Conservation (phyloP, 2,329 filamentous ascomycete species). For the Fusarium graminum region DNA sequence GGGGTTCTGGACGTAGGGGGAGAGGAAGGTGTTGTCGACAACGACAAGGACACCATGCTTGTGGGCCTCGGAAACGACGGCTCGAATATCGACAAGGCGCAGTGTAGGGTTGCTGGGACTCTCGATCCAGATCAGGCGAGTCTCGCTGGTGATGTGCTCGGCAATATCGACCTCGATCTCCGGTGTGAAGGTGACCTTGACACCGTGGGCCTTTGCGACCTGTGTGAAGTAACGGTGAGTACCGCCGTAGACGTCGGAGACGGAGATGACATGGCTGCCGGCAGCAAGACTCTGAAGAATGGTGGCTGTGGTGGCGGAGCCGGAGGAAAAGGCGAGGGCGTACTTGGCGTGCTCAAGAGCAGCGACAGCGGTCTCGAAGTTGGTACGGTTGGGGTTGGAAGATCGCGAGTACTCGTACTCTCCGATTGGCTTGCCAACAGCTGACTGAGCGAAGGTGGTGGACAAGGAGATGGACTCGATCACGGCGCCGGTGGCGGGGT, state of each 20-base stretch:
- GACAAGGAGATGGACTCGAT: conserved; percentile 97
- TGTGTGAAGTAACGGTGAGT: conserved; percentile 99
- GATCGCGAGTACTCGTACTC: conserved; percentile 93
- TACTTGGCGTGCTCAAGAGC: conserved; percentile 93
- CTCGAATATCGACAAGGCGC: conserved; percentile 90
- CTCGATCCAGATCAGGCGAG: conserved; percentile 96
- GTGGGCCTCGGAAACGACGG: conserved; percentile 86
- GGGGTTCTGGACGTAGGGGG: conserved; percentile 96
- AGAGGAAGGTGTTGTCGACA: conserved; percentile 99
- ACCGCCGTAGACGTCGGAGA: conserved; percentile 97
- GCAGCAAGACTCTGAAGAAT: conserved; percentile 93
- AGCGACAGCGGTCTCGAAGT: conserved; percentile 93
- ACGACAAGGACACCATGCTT: conserved; percentile 91
- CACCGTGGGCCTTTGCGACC: conserved; percentile 93
- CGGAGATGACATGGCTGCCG: conserved; percentile 93
- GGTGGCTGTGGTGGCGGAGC: conserved; percentile 91
- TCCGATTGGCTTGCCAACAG: conserved; percentile 88
- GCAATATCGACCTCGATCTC: conserved; percentile 90
- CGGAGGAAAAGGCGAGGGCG: conserved; percentile 93
- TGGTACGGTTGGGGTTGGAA: conserved; percentile 93
- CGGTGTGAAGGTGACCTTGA: conserved; percentile 93
- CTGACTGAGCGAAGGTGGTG: conserved; percentile 93
- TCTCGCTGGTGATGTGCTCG: conserved; percentile 86
- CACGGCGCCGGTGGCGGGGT: conserved; percentile 92
- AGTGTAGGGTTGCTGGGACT: conserved; percentile 95